Percentiles rank a stretch among this genome's conserved stretches.
Conservation (phyloP, 2,329 filamentous ascomycete genomes). For the Alternaria sp. region DNA sequence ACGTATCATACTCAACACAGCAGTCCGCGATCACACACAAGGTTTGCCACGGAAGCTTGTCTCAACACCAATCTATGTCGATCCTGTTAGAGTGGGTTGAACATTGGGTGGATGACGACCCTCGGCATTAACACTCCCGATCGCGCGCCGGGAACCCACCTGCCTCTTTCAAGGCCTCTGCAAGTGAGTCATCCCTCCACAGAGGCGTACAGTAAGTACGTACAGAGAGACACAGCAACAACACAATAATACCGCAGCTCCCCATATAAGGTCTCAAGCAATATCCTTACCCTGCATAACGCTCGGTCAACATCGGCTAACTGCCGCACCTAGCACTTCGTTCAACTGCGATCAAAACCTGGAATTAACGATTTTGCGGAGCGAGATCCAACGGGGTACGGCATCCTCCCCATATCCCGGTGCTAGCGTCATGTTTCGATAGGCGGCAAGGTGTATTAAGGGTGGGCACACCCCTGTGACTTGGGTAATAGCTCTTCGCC, state of each 20-base stretch:
- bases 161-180: slow-evolving; percentile 5
- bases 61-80: neutral
- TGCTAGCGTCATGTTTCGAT: slow-evolving; percentile 14
- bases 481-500: neutral
- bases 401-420: slow-evolving; percentile 13
- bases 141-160: slow-evolving; percentile 1
- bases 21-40: neutral
- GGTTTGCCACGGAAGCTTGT: neutral
- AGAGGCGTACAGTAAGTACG: neutral
- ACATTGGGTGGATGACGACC: neutral
- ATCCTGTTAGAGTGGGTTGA: neutral
- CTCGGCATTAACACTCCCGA: slow-evolving; percentile 10
- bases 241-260: neutral
- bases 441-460: slow-evolving; percentile 12
- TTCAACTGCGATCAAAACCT: slow-evolving; percentile 1
- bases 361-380: slow-evolving; percentile 4
- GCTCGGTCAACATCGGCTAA: slow-evolving; percentile 9
- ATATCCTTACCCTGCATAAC: neutral
- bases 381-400: neutral
- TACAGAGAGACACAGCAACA: neutral
- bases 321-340: neutral
- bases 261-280: neutral
- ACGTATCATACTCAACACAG: neutral
- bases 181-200: slow-evolving; percentile 9
- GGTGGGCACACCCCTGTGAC: slow-evolving; percentile 10